Evolutionary conservation across 2,329 filamentous ascomycete species (phyloP).

Genomic region (Cucurbitaria berberidis): DNA sequence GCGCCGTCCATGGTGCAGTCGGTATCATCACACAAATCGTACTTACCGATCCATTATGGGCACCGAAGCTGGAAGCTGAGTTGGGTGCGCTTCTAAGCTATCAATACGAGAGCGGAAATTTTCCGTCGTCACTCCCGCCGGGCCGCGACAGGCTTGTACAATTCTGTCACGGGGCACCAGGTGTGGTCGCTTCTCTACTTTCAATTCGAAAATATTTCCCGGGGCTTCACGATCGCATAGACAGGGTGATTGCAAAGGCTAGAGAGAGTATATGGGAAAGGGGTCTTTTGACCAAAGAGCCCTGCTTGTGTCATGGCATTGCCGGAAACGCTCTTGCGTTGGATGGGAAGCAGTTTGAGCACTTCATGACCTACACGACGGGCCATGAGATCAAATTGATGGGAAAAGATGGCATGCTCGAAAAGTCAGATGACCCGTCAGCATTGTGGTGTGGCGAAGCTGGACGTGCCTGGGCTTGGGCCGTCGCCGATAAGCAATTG

Average conservation of each 20-base stretch:
- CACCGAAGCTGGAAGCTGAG: constrained; percentile 59
- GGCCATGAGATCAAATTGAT: constrained; percentile 62
- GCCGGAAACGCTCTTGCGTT: constrained; percentile 68
- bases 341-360: constrained; percentile 57
- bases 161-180: constrained; percentile 72
- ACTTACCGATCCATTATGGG: constrained; percentile 62
- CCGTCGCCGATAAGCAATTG: constrained; percentile 52
- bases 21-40: constrained; percentile 75
- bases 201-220: constrained; percentile 65
- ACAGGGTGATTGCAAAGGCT: constrained; percentile 59
- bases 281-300: constrained; percentile 67
- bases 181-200: constrained; percentile 64
- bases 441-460: constrained; percentile 59
- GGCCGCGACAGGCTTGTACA: constrained; percentile 63
- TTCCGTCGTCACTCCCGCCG: constrained; percentile 62
- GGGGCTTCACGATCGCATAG: constrained; percentile 59
- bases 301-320: constrained; percentile 70
- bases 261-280: constrained; percentile 62
- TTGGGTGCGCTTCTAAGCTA: constrained; percentile 63
- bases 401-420: constrained; percentile 59
- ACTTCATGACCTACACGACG: constrained; percentile 65
- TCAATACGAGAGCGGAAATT: constrained; percentile 69
- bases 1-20: constrained; percentile 70
- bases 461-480: constrained; percentile 57
- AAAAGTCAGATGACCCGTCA: constrained; percentile 58